Evolutionary conservation across 352 stramenopile genomes (phyloP).

Genomic region (Globisporangium megalacanthum): DNA sequence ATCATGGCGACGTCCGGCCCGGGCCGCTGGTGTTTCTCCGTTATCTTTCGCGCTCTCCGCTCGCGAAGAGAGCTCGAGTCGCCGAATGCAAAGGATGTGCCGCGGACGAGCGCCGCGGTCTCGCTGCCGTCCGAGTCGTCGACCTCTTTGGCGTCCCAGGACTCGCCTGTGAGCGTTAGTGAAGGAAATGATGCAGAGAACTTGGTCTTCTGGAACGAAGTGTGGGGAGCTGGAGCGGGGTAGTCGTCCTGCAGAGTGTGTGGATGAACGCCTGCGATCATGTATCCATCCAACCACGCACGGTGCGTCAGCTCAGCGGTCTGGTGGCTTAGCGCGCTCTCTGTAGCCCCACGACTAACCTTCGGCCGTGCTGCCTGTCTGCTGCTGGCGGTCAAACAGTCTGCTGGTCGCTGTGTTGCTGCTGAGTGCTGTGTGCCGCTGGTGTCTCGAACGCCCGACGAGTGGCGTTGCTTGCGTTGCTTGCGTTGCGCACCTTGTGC

Average conservation of each 20-base stretch:
- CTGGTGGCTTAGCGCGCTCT: no score
- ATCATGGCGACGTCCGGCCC: conserved; percentile 21
- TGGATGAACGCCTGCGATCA: neutral
- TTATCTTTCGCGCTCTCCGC: conserved; percentile 7
- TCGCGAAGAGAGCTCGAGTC: conserved; percentile 18
- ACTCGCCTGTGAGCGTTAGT: neutral
- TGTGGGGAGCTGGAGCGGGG: conserved; percentile 3
- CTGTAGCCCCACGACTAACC: neutral
- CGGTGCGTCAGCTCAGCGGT: neutral
- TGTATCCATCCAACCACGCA: neutral
- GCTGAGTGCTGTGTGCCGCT: neutral
- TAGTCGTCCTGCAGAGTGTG: neutral
- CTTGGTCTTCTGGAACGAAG: conserved; percentile 17
- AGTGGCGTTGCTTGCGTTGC: no score
- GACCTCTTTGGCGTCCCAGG: neutral
- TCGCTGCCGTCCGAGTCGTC: conserved; percentile 2
- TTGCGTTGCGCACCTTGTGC: no score
- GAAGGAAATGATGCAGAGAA: conserved; percentile 22
- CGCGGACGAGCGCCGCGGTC: conserved; percentile 10
- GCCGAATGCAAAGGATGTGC: conserved; percentile 1
- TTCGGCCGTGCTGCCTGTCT: neutral
- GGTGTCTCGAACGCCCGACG: no score
- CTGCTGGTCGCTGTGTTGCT: neutral
- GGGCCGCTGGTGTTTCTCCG: conserved; percentile 20
- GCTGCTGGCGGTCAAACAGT: no score